Percentiles rank a stretch among this genome's conserved stretches.
These are phyloP conservation scores for Amanita jacksonii DNA, from an alignment of 768 basidiomycete genomes.

Conservation along the genomic window DNA sequence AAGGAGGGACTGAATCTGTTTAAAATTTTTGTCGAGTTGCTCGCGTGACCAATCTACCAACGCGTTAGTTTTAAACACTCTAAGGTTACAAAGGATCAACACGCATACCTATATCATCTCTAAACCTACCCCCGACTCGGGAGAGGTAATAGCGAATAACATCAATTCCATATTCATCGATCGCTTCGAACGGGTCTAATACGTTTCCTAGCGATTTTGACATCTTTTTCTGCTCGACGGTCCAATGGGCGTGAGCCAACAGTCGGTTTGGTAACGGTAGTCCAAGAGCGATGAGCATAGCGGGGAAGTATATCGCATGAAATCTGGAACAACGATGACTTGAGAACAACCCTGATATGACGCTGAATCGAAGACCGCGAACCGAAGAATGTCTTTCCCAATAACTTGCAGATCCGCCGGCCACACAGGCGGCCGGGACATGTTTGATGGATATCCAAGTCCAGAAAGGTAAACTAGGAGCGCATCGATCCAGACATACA, in stretches of 20 bases:
- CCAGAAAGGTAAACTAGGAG: slow-evolving; percentile 79
- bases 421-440: slow-evolving; percentile 37
- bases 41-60: slow-evolving; percentile 62
- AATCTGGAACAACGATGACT: slow-evolving; percentile 42
- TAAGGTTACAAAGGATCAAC: not conserved
- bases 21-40: slow-evolving; percentile 53
- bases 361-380: not conserved
- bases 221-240: slow-evolving; percentile 77
- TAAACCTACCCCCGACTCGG: slow-evolving; percentile 65
- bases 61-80: not conserved
- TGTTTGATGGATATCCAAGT: slow-evolving; percentile 57
- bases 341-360: no score
- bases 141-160: slow-evolving; percentile 75
- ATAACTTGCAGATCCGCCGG: slow-evolving; percentile 80
- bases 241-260: slow-evolving; percentile 74
- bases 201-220: slow-evolving; percentile 85
- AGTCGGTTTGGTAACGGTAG: slow-evolving; percentile 39
- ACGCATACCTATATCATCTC: slow-evolving; percentile 62
- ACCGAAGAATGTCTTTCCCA: slow-evolving; percentile 90
- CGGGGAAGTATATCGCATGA: slow-evolving; percentile 83
- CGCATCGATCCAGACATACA: slow-evolving; percentile 96
- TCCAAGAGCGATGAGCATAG: slow-evolving; percentile 65
- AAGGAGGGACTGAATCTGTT: slow-evolving; percentile 49
- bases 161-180: slow-evolving; percentile 64
- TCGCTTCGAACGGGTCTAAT: slow-evolving; percentile 66